phyloP scores from a whole-genome alignment of 176 grass and related monocot genomes.

The Phoenix roebelenii region DNA sequence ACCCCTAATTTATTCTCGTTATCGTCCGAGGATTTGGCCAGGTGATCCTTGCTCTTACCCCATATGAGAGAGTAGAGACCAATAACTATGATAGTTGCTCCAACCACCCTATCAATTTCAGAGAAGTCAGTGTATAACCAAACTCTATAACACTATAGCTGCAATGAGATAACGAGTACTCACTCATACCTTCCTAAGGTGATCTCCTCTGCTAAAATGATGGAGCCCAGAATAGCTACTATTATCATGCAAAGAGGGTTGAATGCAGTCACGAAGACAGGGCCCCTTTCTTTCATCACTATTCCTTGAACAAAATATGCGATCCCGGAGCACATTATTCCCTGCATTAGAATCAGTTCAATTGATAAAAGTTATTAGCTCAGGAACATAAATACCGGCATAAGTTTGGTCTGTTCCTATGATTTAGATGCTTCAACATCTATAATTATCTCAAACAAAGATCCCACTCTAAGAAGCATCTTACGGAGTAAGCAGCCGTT shows the following conservation, averaged over 20 bases:
- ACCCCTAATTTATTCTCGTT: slow-evolving; percentile 6
- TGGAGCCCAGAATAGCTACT: slow-evolving; percentile 40
- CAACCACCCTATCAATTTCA: slow-evolving; percentile 35
- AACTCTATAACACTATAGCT: too few species aligned
- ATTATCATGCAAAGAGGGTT: slow-evolving; percentile 70
- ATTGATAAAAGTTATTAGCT: too few species aligned
- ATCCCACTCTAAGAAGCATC: neutral
- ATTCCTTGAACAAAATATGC: slow-evolving; percentile 58
- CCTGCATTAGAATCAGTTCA: slow-evolving; percentile 18
- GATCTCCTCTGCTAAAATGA: slow-evolving; percentile 56
- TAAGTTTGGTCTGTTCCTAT: too few species aligned
- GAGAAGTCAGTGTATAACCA: neutral
- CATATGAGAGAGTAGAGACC: slow-evolving; percentile 71
- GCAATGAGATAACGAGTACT: too few species aligned
- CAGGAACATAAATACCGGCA: too few species aligned
- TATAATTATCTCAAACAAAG: too few species aligned
- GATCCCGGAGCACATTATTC: slow-evolving; percentile 51
- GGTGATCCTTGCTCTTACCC: slow-evolving; percentile 63
- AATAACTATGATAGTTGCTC: slow-evolving; percentile 48
- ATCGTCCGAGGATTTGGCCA: slow-evolving; percentile 1
- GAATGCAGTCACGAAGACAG: slow-evolving; percentile 67
- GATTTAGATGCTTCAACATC: too few species aligned
- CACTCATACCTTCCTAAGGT: slow-evolving; percentile 51
- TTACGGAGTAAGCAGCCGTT: slow-evolving; percentile 77
- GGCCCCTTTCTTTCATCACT: slow-evolving; percentile 54